Percentiles rank a stretch among this genome's conserved stretches.
Conservation (phyloP, 352 stramenopile genomes). For the Globisporangium cylindrosporum region DNA sequence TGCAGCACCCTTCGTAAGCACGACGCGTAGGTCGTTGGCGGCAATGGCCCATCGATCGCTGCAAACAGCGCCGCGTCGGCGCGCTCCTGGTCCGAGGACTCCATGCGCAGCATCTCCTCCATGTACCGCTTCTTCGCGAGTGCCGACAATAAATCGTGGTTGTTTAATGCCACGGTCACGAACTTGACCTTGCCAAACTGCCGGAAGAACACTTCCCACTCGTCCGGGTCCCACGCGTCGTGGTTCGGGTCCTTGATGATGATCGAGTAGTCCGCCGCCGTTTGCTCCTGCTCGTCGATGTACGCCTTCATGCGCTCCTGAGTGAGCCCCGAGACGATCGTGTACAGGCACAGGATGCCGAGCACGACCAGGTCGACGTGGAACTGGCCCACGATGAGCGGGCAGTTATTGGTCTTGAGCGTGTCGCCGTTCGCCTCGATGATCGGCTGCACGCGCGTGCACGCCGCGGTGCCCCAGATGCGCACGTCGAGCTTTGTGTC, state of each 20-base stretch:
- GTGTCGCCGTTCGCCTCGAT: slow-evolving; percentile 17
- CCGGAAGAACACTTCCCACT: slow-evolving; percentile 66
- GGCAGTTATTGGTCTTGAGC: slow-evolving; percentile 42
- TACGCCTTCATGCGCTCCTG: slow-evolving; percentile 41
- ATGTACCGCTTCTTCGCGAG: slow-evolving; percentile 64
- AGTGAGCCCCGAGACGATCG: slow-evolving; percentile 34
- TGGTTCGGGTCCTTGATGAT: slow-evolving; percentile 69
- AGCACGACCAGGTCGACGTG: slow-evolving; percentile 58
- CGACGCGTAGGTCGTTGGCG: slow-evolving; percentile 17
- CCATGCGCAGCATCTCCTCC: slow-evolving; percentile 70
- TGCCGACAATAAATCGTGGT: slow-evolving; percentile 51
- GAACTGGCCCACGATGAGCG: slow-evolving; percentile 46
- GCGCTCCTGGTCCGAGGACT: slow-evolving; percentile 35
- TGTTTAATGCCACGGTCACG: slow-evolving; percentile 64
- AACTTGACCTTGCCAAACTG: slow-evolving; percentile 73
- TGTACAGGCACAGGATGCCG: slow-evolving; percentile 47
- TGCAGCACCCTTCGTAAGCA: slow-evolving; percentile 35
- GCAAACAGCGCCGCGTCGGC: slow-evolving; percentile 34
- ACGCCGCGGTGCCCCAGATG: slow-evolving; percentile 56
- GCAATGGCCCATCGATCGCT: slow-evolving; percentile 28
- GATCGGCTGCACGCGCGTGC: slow-evolving; percentile 33
- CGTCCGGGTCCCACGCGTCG: slow-evolving; percentile 59
- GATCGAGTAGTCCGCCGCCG: slow-evolving; percentile 66
- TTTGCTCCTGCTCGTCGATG: slow-evolving; percentile 62
- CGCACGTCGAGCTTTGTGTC: slow-evolving; percentile 41